Conservation (phyloP, 768 basidiomycete genomes). For the Coprinopsis sp. region DNA sequence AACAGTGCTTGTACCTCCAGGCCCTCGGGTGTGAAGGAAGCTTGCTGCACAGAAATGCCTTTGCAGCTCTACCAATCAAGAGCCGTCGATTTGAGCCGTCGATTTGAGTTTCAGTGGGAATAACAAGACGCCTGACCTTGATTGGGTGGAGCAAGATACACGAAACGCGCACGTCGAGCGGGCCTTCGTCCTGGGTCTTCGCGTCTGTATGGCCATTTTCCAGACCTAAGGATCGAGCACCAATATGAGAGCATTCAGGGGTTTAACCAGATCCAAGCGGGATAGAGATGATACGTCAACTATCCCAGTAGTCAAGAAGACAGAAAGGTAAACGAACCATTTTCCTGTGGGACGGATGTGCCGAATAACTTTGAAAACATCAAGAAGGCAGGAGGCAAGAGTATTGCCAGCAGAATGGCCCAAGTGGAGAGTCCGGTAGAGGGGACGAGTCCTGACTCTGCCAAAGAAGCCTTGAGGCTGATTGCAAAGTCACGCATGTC, state of each 20-base stretch:
- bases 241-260: no score
- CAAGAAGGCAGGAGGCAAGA: background rate
- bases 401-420: background rate
- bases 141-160: conserved; percentile 65
- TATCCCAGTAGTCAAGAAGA: no score
- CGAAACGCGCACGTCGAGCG: conserved; percentile 36
- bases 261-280: background rate
- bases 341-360: background rate
- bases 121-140: background rate
- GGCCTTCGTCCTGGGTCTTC: background rate
- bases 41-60: conserved; percentile 55
- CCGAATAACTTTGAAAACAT: background rate
- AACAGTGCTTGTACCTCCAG: conserved; percentile 48
- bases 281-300: background rate
- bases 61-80: conserved; percentile 55
- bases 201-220: no score
- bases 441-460: background rate
- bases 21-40: conserved; percentile 56
- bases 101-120: background rate
- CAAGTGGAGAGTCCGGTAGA: background rate
- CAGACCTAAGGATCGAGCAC: no score
- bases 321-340: background rate
- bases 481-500: background rate
- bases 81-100: background rate
- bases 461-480: background rate